Conservation (phyloP, 2,329 filamentous ascomycete species). For the Penicillium sp. region DNA sequence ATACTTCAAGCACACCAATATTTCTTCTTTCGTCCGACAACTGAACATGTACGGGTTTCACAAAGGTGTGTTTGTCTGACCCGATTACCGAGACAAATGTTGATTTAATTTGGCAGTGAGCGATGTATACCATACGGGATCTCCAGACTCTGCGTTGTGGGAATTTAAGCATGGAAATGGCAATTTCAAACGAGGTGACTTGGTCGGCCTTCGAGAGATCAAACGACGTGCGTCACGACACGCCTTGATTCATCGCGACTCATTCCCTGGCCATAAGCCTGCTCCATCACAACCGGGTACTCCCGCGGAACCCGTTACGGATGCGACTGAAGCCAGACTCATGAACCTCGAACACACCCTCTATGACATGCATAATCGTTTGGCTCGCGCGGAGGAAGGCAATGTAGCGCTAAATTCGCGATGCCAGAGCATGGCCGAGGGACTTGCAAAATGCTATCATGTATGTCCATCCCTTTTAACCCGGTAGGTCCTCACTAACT, state of each 20-base stretch:
- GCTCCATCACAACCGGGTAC: slow-evolving; percentile 75
- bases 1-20: slow-evolving; percentile 99
- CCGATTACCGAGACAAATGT: not conserved
- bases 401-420: slow-evolving; percentile 75
- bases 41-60: slow-evolving; percentile 99
- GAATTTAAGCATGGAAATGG: slow-evolving; percentile 98
- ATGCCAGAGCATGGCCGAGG: slow-evolving; percentile 79
- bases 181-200: slow-evolving; percentile 92
- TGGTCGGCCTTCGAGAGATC: slow-evolving; percentile 89
- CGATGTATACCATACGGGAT: slow-evolving; percentile 95
- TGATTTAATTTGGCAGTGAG: slow-evolving; percentile 63
- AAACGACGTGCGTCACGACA: slow-evolving; percentile 92
- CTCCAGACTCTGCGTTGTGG: slow-evolving; percentile 91
- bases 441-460: slow-evolving; percentile 69
- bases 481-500: slow-evolving; percentile 7
- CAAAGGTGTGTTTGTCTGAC: slow-evolving; percentile 66
- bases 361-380: slow-evolving; percentile 72
- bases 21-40: slow-evolving; percentile 96
- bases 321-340: slow-evolving; percentile 73
- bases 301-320: slow-evolving; percentile 78
- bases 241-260: slow-evolving; percentile 87
- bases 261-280: slow-evolving; percentile 75
- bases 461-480: slow-evolving; percentile 40
- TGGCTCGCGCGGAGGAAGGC: slow-evolving; percentile 80
- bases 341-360: slow-evolving; percentile 74